Conservation (phyloP, 257 asterid species). For the Thymus mandschuricus region DNA sequence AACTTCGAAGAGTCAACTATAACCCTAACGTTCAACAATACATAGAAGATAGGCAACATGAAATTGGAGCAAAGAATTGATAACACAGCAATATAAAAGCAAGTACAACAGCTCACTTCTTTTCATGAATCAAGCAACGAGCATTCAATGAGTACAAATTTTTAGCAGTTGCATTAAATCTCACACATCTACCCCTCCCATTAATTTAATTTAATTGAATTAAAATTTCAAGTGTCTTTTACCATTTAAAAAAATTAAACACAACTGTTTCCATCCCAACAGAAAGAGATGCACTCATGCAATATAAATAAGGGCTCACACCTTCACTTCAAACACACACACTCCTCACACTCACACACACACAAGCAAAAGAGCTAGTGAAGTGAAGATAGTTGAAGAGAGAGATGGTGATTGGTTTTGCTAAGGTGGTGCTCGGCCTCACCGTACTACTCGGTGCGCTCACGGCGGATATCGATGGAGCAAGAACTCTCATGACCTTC, state of each 20-base stretch:
- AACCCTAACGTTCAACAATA: too few species aligned
- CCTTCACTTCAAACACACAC: constrained; percentile 26
- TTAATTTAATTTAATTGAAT: background rate
- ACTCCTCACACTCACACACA: background rate
- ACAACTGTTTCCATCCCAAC: background rate
- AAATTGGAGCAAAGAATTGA: background rate
- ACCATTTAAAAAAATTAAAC: background rate
- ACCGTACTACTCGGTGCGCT: constrained; percentile 32
- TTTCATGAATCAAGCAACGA: background rate
- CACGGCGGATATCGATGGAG: constrained; percentile 33
- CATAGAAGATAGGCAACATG: background rate
- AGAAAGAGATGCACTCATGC: constrained; percentile 1
- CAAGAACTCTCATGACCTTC: constrained; percentile 32
- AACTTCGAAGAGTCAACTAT: too few species aligned
- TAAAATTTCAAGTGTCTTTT: background rate
- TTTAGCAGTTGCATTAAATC: constrained; percentile 33
- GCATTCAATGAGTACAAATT: constrained; percentile 16
- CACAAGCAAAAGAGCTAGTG: background rate
- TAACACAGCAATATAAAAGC: background rate
- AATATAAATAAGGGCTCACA: constrained; percentile 21
- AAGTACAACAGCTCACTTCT: constrained; percentile 7
- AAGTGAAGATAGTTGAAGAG: too few species aligned
- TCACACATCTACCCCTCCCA: constrained; percentile 8
- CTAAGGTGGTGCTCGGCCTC: constrained; percentile 39
- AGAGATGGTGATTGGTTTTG: constrained; percentile 7